A percentile compares a stretch with the other conserved stretches of the same genome.
These are phyloP conservation scores for Actinomucor elegans DNA, from an alignment of 371 early-diverging fungal species.

Conservation along the genomic window DNA sequence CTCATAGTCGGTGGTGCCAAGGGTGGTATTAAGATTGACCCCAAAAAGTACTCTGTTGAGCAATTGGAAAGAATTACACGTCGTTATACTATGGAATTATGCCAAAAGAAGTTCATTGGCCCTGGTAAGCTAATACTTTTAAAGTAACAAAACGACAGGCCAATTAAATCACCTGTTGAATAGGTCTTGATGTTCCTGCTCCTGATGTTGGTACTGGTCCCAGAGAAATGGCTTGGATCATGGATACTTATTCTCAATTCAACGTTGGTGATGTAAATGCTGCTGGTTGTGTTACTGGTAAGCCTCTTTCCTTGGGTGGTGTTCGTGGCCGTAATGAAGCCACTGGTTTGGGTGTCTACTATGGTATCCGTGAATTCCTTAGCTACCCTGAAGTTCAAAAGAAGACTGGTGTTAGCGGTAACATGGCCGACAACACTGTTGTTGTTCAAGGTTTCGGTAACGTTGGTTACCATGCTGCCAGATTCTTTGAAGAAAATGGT, in stretches of 20 bases:
- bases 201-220: constrained; percentile 90
- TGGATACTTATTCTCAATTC: constrained; percentile 90
- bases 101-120: constrained; percentile 90
- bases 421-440: constrained; percentile 66
- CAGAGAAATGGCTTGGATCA: constrained; percentile 93
- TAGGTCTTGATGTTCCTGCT: constrained; percentile 82
- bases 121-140: constrained; percentile 45
- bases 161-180: constrained; percentile 6
- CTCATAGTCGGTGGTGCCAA: constrained; percentile 72
- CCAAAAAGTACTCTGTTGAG: constrained; percentile 72
- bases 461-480: constrained; percentile 88
- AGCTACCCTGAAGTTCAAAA: constrained; percentile 78
- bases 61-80: constrained; percentile 89
- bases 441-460: constrained; percentile 92
- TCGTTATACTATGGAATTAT: constrained; percentile 86
- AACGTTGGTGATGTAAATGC: constrained; percentile 82
- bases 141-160: not conserved
- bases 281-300: constrained; percentile 88
- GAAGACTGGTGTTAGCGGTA: constrained; percentile 69
- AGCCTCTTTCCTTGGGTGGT: constrained; percentile 85
- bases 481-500: constrained; percentile 84
- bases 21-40: constrained; percentile 86
- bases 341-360: constrained; percentile 88
- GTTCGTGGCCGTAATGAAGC: constrained; percentile 91
- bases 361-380: constrained; percentile 85